Evolutionary conservation across 169 alveolate species (phyloP).

Genomic region (Eimeria maxima): DNA sequence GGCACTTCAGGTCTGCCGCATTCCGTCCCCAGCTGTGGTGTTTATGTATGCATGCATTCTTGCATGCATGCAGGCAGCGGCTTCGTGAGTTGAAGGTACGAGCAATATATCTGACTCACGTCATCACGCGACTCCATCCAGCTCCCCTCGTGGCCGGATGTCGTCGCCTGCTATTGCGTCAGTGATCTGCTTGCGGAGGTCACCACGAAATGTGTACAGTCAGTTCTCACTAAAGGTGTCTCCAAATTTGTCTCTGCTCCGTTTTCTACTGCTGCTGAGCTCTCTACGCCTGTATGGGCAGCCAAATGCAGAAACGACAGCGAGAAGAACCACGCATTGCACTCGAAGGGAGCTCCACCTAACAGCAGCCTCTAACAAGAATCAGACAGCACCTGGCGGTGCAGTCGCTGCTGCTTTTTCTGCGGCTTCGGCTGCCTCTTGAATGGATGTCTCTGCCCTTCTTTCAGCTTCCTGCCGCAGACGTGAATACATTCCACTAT

Average conservation of each 20-base stretch:
- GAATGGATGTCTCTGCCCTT: background rate
- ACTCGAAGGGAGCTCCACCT: background rate
- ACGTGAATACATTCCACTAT: background rate
- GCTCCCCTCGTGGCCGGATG: background rate
- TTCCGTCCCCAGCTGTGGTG: conserved; percentile 36
- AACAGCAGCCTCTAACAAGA: background rate
- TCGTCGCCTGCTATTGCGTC: background rate
- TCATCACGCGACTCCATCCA: conserved; percentile 69
- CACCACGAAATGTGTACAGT: background rate
- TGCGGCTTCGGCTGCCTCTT: conserved; percentile 23
- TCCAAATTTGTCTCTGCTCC: background rate
- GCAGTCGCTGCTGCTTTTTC: background rate
- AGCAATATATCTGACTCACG: background rate
- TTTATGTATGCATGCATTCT: too few relatives aligned
- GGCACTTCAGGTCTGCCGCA: conserved; percentile 74
- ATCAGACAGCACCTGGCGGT: background rate
- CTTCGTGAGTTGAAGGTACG: background rate
- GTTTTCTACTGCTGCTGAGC: background rate
- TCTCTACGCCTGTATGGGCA: background rate
- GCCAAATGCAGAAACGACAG: background rate
- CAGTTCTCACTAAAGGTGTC: background rate
- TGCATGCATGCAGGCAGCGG: background rate
- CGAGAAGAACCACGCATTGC: background rate
- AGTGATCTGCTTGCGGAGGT: background rate
- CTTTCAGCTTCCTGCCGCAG: background rate